A percentile compares a stretch with the other conserved stretches of the same genome.
These are phyloP conservation scores for Xylariales sp. DNA, from an alignment of 2,329 filamentous ascomycete genomes.

Conservation along the genomic window DNA sequence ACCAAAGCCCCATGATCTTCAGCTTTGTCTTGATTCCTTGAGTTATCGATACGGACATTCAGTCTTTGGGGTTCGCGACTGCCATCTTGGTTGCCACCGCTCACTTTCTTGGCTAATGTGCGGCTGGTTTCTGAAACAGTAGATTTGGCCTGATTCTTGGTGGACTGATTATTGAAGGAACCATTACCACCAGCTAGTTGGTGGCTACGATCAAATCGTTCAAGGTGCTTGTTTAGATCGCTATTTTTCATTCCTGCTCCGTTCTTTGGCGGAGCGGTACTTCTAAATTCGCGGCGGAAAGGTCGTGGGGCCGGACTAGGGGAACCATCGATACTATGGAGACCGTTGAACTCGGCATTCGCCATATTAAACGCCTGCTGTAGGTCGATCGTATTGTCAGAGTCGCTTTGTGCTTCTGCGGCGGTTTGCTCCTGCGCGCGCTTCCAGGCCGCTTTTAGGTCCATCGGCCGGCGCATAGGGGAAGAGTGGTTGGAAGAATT, in stretches of 20 bases:
- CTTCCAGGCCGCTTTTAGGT: constrained; percentile 45
- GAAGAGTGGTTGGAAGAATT: constrained; percentile 33
- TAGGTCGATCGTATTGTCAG: constrained; percentile 43
- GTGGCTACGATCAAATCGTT: constrained; percentile 49
- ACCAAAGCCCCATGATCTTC: constrained; percentile 11
- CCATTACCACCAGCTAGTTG: constrained; percentile 42
- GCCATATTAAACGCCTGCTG: constrained; percentile 47
- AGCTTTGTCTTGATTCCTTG: constrained; percentile 30
- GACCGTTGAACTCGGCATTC: constrained; percentile 43
- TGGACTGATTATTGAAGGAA: constrained; percentile 51
- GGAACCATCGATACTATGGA: constrained; percentile 44
- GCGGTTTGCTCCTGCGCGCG: constrained; percentile 44
- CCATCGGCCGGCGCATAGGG: constrained; percentile 48
- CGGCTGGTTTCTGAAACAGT: constrained; percentile 54
- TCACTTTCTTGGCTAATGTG: constrained; percentile 51
- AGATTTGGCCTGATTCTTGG: constrained; percentile 49
- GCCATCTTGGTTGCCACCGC: constrained; percentile 50
- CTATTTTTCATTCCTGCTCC: constrained; percentile 46
- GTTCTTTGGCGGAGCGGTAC: constrained; percentile 29
- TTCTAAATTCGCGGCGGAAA: constrained; percentile 41
- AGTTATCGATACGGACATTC: constrained; percentile 36
- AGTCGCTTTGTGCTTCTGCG: constrained; percentile 39
- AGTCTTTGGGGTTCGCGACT: constrained; percentile 43
- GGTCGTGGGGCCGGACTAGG: constrained; percentile 49
- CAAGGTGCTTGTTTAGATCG: constrained; percentile 49